Evolutionary conservation across 441 rosid species (phyloP), one percentile per base, ranked within the genome.

Genomic region (Gossypium trilobum): DNA sequence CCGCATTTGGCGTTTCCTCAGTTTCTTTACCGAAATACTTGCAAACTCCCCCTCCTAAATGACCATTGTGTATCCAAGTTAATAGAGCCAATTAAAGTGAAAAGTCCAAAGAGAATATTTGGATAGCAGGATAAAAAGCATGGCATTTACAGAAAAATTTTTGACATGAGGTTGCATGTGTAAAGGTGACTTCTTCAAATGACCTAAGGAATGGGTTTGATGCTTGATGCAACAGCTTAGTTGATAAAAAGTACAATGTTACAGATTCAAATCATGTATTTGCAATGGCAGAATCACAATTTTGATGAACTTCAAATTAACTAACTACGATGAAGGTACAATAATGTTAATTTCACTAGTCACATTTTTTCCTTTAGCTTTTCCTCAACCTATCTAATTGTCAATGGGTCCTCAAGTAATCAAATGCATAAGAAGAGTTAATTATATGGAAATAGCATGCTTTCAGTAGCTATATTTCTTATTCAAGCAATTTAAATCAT

Each of bases 1-100:
- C 67, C 86, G 88, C 94, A 94, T 89, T 80, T 94, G 99, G 59
- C 90, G 87, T 81, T 87, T 89, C 84, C 99, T 87, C 82, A 94
- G 76, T 75, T 82, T 87, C 88, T 86, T 91, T 81, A 92, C 97
- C 0, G 85, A 85, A 77, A 87, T 81, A 78, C 91, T 86, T 27
- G 85, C 91, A 78, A 87, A 85, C 54, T 94, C 97, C 55, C 99
- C 99, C 72, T 94, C 99, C 99, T 94, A 71, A 51, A 67, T 16
- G 70, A 19, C 16, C 19, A 73, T 42, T 64, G 56, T 17, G 31
- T 3, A 52, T 2, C 17, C 20, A 42, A 65, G 56, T 55, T 55
- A 55, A 39, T 22, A 23, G 7, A 72, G 70, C 71, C 22, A 55
- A 51, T 51, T n/a, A n/a, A 13, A 31, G 62, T 33, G 5, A 14